Evolutionary conservation across 2,329 filamentous ascomycete genomes (phyloP).

Genomic region (Sporothrix brasiliensis): DNA sequence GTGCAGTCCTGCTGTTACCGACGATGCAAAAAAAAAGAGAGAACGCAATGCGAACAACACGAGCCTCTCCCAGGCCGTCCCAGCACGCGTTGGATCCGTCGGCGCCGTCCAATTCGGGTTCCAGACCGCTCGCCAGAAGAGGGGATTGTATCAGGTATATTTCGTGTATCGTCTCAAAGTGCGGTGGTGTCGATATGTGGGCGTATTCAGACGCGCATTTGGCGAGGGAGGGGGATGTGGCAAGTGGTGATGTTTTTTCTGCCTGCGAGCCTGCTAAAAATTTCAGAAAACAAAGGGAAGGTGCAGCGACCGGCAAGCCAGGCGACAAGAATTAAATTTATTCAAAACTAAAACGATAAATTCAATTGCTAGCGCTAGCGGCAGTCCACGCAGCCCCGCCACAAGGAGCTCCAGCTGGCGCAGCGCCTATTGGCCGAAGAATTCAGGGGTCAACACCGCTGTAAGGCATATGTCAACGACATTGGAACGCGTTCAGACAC

Average conservation of each 20-base stretch:
- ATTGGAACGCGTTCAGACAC: neutral
- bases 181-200: neutral
- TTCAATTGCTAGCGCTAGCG: constrained; percentile 28
- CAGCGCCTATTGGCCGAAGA: constrained; percentile 27
- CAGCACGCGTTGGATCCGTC: constrained; percentile 14
- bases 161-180: neutral
- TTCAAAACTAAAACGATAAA: constrained; percentile 29
- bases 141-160: neutral
- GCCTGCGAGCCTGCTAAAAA: constrained; percentile 30
- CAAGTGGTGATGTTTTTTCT: constrained; percentile 24
- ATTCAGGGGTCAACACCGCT: constrained; percentile 24
- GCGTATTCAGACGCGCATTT: constrained; percentile 14
- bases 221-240: constrained; percentile 19
- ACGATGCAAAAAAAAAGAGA: neutral
- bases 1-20: neutral
- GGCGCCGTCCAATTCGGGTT: constrained; percentile 9
- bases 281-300: constrained; percentile 30
- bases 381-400: constrained; percentile 29
- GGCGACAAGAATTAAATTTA: constrained; percentile 26
- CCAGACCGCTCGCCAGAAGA: constrained; percentile 16
- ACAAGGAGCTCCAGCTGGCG: constrained; percentile 24
- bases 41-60: constrained; percentile 15
- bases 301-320: neutral
- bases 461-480: constrained; percentile 17
- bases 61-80: constrained; percentile 27